Base-by-base conservation (phyloP, 306 rosid genomes). In the Cotoneaster glaucophyllus region DNA sequence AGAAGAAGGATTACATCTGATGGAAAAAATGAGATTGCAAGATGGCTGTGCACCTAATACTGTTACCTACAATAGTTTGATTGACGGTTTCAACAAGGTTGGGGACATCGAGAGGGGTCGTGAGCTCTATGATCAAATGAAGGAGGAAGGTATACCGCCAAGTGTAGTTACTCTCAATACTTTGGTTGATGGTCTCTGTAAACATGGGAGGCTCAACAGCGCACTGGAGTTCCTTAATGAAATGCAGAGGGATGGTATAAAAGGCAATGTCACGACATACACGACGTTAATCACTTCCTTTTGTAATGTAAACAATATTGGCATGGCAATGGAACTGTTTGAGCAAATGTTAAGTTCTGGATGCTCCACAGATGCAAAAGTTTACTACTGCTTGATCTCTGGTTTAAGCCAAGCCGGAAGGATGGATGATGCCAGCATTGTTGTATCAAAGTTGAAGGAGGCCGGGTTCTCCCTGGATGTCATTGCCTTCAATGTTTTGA, bases 341-440 rank as follows among this genome's bases (percentile, higher is more conserved):
- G 77, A 88, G 8, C 90, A 86, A 80, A 90, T 91, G 94, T 64
- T 81, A 67, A 80, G 70, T 44, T 76, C 81, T 62, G 89, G 89
- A 78, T 82, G 91, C 88, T 74, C 86, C 24, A 77, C 93, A 0
- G 96, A 93, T 73, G 96, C 90, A 17, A 63, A 69, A 25, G 87
- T 82, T 73, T 88, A 86, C 85, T 87, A 87, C 82, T 69, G 88
- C 77, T 82, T 93, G 84, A 90, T 93, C 67, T 82, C 84, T 62
- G 97, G 98, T 77, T 82, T 90, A 86, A 79, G 87, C 74, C 88
- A 50, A 64, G 94, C 93, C 13, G 96, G 97, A 77, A 88, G 94
- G 82, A 85, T 90, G 90, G 88, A 88, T 80, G 93, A 93, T 76
- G 97, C 97, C 64, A 73, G 85, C 72, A 21, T 52, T 74, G 86